Base-by-base conservation (phyloP, 1,139 yeast species). In the Scheffersomyces stambukii region DNA sequence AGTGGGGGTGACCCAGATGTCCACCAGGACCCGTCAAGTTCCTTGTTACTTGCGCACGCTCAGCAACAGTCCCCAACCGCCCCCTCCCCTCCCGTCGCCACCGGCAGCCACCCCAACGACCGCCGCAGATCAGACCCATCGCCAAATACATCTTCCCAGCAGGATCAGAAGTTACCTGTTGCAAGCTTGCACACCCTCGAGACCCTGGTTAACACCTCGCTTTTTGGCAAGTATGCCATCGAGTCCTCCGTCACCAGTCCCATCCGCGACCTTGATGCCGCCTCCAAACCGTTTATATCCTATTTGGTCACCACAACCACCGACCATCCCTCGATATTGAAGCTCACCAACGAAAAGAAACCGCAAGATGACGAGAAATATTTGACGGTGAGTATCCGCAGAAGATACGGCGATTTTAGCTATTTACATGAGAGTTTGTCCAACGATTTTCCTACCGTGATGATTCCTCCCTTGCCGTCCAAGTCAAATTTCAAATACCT, bases 401-500 rank as follows among this genome's bases (percentile, higher is more conserved):
- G 95, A 42, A 69, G 95, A 31, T 85, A 82, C 52, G 81, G 86
- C 7, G 95, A 86, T 54, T 86, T 91, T 55, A 72, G 81, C 33
- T 77, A 81, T 41, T 67, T 91, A 23, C 84, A 81, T 52, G 83
- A 81, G 37, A 77, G 86, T 37, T 64, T 91, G 31, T 53, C 66
- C 27, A 79, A 75, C 44, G 96, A 88, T 50, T 84, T 69, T 48
- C 95, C 96, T 0, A 83, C 93, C 3, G 70, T 83, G 33, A 76
- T 91, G 20, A 77, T 91, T 0, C 98, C 98, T 1, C 97, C 98
- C 8, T 64, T 91, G 32, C 98, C 98, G 0, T 94, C 93, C 38
- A 89, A 88, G 57, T 85, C 83, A 63, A 76, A 94, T 37, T 66
- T 89, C 45, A 95, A 91, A 54, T 91, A 91, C 52, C 68, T 91